Base-by-base conservation (phyloP, 306 rosid genomes). In the Parietaria judaica region DNA sequence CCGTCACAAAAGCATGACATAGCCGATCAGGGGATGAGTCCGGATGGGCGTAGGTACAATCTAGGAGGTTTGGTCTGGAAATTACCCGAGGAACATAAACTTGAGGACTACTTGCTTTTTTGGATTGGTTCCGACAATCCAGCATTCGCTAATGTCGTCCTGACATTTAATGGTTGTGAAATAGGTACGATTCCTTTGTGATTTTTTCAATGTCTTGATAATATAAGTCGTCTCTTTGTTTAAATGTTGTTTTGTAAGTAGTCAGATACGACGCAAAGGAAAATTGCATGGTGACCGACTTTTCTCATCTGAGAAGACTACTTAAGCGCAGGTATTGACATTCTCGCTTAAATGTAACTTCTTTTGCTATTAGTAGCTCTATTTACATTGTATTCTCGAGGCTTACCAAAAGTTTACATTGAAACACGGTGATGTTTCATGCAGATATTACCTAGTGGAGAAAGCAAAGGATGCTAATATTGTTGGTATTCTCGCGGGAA, bases 381-480 rank as follows among this genome's bases (percentile, higher is more conserved):
- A 54, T 73, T 57, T 5, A 35, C 31, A 9, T 53, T 53, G 13
- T 17, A 11, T 52, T 47, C 61, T 5, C 57, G 15, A 8, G 45
- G 9, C 45, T 41, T 8, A 5, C 45, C 45, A 41, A 41, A 41
- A 41, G 3, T 41, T 49, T 46, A 46, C 13, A 46, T 13, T 46
- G 50, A 46, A 46, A 49, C 13, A 7, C 53, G 3, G 0, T 67
- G 63, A 67, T 67, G 52, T 67, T 60, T 74, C 31, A 7, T 78
- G 84, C 82, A 91, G 97, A 81, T 91, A 91, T 79, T 91, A 83
- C 76, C 77, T 87, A 38, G 90, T 87, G 67, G 97, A 87, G 85
- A 91, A 82, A 65, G 96, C 97, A 53, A 91, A 85, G 85, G 96
- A 87, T 80, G 97, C 96, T 71, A 88, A 70, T 68, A 87, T 91